Evolutionary conservation across 768 basidiomycete species (phyloP).

Genomic region (Tricholoma sp.): DNA sequence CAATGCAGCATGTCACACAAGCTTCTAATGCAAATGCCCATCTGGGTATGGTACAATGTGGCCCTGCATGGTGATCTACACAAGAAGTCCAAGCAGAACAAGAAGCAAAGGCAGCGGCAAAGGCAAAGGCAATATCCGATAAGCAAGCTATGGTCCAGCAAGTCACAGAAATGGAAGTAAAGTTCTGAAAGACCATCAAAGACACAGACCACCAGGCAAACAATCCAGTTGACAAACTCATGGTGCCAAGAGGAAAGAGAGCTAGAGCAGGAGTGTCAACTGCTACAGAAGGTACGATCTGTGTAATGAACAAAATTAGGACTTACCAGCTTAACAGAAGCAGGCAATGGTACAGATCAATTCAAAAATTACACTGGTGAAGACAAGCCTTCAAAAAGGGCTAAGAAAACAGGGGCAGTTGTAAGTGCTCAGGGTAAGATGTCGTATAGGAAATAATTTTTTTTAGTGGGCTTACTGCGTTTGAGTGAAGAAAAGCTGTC

Average conservation of each 20-base stretch:
- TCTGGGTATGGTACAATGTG: neutral
- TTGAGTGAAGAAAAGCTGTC: neutral
- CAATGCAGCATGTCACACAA: neutral
- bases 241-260: neutral
- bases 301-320: no score
- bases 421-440: neutral
- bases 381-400: neutral
- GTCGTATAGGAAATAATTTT: neutral
- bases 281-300: no score
- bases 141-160: neutral
- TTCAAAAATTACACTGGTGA: neutral
- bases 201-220: neutral
- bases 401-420: neutral
- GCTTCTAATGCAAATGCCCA: neutral
- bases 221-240: neutral
- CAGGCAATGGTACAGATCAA: no score
- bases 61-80: neutral
- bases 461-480: neutral
- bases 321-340: no score
- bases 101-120: neutral
- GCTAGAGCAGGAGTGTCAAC: neutral
- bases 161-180: neutral
- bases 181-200: neutral
- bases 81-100: neutral
- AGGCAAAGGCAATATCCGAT: neutral